Evolutionary conservation across 164 flowering plant genomes (phyloP).

Genomic region (Litsea cubeba): DNA sequence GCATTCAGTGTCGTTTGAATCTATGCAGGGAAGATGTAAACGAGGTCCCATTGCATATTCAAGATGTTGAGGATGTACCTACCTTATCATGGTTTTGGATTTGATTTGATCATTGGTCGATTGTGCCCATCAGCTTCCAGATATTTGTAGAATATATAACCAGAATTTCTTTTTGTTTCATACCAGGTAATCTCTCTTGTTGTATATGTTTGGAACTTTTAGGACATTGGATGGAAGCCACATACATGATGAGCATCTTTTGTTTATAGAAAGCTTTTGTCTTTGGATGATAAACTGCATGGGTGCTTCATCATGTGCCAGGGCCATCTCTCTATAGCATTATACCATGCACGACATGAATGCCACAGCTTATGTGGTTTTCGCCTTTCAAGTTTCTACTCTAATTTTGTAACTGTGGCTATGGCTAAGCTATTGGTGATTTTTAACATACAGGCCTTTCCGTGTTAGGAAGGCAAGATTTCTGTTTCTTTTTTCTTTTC

Average conservation of each 20-base stretch:
- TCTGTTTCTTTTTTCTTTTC: no score
- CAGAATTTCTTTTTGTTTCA: background rate
- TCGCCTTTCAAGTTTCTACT: background rate
- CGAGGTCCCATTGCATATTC: background rate
- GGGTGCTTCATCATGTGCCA: no score
- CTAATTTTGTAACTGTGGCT: no score
- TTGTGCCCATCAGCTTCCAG: background rate
- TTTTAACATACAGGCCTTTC: no score
- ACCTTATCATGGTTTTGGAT: background rate
- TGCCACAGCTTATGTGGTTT: background rate
- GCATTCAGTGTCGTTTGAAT: slow-evolving; percentile 77
- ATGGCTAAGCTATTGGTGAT: no score
- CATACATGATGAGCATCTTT: background rate
- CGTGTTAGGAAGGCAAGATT: no score
- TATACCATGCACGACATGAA: no score
- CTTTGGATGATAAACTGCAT: background rate
- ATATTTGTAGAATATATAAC: background rate
- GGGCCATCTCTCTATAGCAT: no score
- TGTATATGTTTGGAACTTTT: background rate
- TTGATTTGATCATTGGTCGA: background rate
- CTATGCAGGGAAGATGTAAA: background rate
- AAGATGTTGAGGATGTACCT: background rate
- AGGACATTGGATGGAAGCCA: no score
- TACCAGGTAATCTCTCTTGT: background rate
- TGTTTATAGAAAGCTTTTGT: background rate